Conservation (phyloP, 164 flowering plant species). For the Akebia trifoliata region DNA sequence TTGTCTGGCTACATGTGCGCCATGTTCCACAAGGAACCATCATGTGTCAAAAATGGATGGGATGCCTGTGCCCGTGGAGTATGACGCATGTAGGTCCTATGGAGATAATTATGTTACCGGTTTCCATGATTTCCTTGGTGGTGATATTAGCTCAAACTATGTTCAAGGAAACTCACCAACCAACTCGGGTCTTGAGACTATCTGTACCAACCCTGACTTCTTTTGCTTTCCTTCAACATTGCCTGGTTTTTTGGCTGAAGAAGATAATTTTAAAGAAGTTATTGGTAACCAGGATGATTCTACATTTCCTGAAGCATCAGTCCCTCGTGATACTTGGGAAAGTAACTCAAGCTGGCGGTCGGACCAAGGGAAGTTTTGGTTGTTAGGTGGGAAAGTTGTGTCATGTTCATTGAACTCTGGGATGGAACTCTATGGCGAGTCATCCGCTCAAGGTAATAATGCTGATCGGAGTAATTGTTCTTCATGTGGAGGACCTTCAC, state of each 20-base stretch:
- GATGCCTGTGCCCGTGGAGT: conserved; percentile 18
- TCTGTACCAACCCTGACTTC: conserved; percentile 33
- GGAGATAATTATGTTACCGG: conserved; percentile 15
- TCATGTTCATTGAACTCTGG: conserved; percentile 45
- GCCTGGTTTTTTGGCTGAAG: conserved; percentile 28
- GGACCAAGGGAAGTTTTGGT: conserved; percentile 30
- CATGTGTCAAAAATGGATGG: conserved; percentile 18
- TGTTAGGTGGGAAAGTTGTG: conserved; percentile 37
- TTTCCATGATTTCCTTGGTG: conserved; percentile 22
- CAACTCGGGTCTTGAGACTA: conserved; percentile 16
- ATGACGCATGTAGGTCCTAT: conserved; percentile 32
- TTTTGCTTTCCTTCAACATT: conserved; percentile 71
- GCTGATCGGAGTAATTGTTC: conserved; percentile 23
- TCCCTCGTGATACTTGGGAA: conserved; percentile 9
- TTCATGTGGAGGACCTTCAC: conserved; percentile 33
- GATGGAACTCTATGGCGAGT: conserved; percentile 20
- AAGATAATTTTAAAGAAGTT: conserved; percentile 15
- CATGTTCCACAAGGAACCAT: conserved; percentile 21
- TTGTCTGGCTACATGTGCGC: conserved; percentile 28
- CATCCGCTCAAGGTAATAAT: conserved; percentile 14
- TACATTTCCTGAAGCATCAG: conserved; percentile 20
- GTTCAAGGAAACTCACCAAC: conserved; percentile 14
- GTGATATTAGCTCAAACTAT: conserved; percentile 24
- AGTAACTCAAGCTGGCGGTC: conserved; percentile 40
- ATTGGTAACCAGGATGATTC: conserved; percentile 21